phyloP scores from a whole-genome alignment of 2,329 filamentous ascomycete genomes.

The Raffaelea ambrosiae region DNA sequence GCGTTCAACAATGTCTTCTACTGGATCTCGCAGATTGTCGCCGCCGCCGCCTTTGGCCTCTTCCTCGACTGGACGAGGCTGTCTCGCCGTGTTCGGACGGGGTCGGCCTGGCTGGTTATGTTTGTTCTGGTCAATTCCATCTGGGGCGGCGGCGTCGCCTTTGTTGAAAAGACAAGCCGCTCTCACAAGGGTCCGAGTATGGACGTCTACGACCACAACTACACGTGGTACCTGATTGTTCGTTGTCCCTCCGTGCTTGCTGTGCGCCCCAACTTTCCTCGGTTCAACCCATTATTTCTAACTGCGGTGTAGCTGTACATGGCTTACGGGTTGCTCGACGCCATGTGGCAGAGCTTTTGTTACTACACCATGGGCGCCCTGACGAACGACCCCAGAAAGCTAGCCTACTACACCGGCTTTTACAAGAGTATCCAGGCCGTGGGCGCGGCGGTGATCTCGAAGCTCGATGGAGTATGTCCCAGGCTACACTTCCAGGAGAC shows the following conservation, averaged over 20 bases:
- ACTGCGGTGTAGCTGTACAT: no score
- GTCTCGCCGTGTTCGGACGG: slow-evolving; percentile 59
- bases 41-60: slow-evolving; percentile 64
- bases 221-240: slow-evolving; percentile 74
- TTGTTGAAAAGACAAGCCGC: no score
- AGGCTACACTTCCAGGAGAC: no score
- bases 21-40: slow-evolving; percentile 70
- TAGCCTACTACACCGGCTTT: slow-evolving; percentile 72
- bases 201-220: slow-evolving; percentile 41
- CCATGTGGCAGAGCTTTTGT: slow-evolving; percentile 79
- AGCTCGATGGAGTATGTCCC: no score
- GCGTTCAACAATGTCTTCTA: slow-evolving; percentile 72
- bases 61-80: slow-evolving; percentile 54
- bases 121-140: slow-evolving; percentile 64
- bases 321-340: slow-evolving; percentile 84
- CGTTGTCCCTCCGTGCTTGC: no score
- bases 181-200: slow-evolving; percentile 58
- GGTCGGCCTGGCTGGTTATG: slow-evolving; percentile 50
- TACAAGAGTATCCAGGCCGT: slow-evolving; percentile 64
- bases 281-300: no score
- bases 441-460: slow-evolving; percentile 68
- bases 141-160: slow-evolving; percentile 76
- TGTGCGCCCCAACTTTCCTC: no score
- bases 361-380: slow-evolving; percentile 97
- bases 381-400: slow-evolving; percentile 84